Evolutionary conservation across 192 early-diverging fungal genomes (phyloP).

Genomic region (Powellomyces hirtus): DNA sequence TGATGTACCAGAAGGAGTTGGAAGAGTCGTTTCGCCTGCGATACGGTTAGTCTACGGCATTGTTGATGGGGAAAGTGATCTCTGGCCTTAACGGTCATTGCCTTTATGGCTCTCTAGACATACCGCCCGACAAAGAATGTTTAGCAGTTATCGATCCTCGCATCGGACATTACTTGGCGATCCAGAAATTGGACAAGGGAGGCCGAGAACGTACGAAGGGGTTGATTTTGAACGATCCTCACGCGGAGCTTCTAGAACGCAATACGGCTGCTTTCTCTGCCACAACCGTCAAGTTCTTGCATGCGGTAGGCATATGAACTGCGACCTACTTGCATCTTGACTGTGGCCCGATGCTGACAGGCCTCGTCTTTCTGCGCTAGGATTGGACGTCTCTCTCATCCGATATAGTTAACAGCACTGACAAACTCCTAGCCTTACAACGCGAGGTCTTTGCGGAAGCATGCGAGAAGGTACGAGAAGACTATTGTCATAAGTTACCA

Average conservation of each 20-base stretch:
- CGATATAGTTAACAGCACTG: constrained; percentile 5
- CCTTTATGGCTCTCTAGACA: too few species aligned
- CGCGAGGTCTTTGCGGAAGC: constrained; percentile 28
- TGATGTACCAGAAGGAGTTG: background rate
- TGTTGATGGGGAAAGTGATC: too few species aligned
- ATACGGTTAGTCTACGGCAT: too few species aligned
- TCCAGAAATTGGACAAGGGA: background rate
- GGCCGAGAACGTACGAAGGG: background rate
- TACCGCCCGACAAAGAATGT: background rate
- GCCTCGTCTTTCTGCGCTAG: constrained; percentile 17
- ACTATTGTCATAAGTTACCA: too few species aligned
- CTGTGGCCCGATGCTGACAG: background rate
- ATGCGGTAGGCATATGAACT: background rate
- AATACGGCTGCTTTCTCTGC: background rate
- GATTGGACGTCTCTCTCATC: constrained; percentile 33
- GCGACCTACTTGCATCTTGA: background rate
- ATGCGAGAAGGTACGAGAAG: constrained; percentile 35
- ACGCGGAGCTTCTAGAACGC: constrained; percentile 1
- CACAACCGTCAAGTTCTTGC: constrained; percentile 18
- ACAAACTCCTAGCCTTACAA: constrained; percentile 17
- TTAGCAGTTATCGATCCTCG: background rate
- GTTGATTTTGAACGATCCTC: constrained; percentile 12
- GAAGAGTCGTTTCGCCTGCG: background rate
- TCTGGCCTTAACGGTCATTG: too few species aligned
- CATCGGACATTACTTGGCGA: background rate